Evolutionary conservation across 306 rosid species (phyloP).

Genomic region (Citrullus colocynthis): DNA sequence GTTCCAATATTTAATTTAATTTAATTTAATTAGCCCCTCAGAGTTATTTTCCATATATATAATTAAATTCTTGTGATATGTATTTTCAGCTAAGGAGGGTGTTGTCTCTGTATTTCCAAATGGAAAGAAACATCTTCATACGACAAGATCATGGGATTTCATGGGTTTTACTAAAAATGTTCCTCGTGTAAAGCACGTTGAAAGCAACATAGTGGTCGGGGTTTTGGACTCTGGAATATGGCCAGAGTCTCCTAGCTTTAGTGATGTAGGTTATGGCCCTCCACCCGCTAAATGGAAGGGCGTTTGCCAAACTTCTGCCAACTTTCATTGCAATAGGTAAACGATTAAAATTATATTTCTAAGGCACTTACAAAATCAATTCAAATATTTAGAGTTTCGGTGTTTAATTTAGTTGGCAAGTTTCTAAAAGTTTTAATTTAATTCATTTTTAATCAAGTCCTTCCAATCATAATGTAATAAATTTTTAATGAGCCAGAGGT

Average conservation of each 20-base stretch:
- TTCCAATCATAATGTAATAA: neutral
- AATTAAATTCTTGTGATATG: neutral
- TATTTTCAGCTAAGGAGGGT: constrained; percentile 18
- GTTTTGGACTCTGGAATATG: constrained; percentile 36
- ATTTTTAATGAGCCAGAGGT: too few relatives aligned
- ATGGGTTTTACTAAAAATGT: constrained; percentile 22
- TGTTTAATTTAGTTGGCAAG: neutral
- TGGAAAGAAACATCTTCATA: constrained; percentile 17
- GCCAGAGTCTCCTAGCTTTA: constrained; percentile 38
- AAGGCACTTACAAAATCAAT: too few relatives aligned
- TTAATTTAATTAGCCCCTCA: too few relatives aligned
- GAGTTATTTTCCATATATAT: neutral
- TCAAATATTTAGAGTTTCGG: too few relatives aligned
- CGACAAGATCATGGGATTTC: constrained; percentile 57
- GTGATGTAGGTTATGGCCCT: constrained; percentile 30
- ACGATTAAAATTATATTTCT: too few relatives aligned
- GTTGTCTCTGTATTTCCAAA: constrained; percentile 45
- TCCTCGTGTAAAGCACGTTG: neutral
- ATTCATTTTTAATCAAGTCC: neutral
- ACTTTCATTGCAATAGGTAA: constrained; percentile 40
- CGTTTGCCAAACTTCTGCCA: constrained; percentile 15
- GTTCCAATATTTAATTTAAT: too few relatives aligned
- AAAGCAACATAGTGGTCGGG: constrained; percentile 35
- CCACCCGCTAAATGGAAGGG: constrained; percentile 53
- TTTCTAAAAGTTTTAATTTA: too few relatives aligned